Base-by-base conservation (phyloP, 2,329 filamentous ascomycete species). In the Exophiala lecanii-corni region DNA sequence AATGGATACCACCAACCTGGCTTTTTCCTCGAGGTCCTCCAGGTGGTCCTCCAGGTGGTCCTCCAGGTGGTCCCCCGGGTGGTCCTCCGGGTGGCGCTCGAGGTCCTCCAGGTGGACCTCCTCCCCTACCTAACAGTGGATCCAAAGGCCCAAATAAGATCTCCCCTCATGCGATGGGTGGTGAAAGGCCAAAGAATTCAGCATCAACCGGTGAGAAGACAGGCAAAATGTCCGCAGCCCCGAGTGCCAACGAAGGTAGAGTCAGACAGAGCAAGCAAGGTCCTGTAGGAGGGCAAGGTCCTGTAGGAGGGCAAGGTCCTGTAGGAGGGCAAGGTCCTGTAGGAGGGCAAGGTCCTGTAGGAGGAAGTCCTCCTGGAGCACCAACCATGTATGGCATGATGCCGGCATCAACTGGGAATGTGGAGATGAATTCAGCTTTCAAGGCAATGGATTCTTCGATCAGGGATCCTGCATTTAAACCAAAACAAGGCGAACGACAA, bases 331-430 rank as follows among this genome's bases (percentile, higher is more conserved):
- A 39, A 19, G 50, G 47, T 17, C 44, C 49, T 41, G 23, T n/a
- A 32, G 30, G 33, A 12, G 15, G 33, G 6, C 16, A 15, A 35
- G 18, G 15, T 15, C 43, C 37, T 17, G 39, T 41, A 15, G 44
- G 21, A 37, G 41, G 26, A 43, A 25, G 34, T 18, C 30, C 41
- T 20, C 21, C 33, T 10, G 47, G 48, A n/a, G 62, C 63, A 49
- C 68, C 60, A 48, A 67, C 57, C 43, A 73, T 67, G 69, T 72
- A 68, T 53, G 74, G 63, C 41, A 75, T 69, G 73, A 63, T 69
- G 48, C 73, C 63, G 39, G 59, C 59, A 51, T 57, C 21, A 49
- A 61, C 51, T 51, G 65, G 57, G 41, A 71, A 58, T 35, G 62
- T 55, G 49, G 64, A 44, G 43, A 66, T 71, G 47, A 74, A 75